These are phyloP conservation scores for Phytophthora boehmeriae DNA, from an alignment of 352 stramenopile genomes.

Conservation along the genomic window DNA sequence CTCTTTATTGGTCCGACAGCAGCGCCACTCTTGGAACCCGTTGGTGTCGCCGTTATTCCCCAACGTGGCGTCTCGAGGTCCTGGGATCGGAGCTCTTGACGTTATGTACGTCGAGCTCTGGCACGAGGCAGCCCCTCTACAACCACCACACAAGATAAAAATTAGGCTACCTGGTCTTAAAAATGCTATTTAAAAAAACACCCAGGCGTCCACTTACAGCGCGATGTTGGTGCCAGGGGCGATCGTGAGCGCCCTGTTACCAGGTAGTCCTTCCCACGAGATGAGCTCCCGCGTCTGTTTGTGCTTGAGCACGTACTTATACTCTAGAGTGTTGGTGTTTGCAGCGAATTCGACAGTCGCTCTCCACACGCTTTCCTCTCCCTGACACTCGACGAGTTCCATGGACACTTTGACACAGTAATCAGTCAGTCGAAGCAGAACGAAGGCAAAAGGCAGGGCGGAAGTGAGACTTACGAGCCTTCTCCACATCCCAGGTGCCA, in stretches of 20 bases:
- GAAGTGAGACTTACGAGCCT: slow-evolving; percentile 43
- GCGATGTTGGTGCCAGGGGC: slow-evolving; percentile 51
- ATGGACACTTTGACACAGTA: slow-evolving; percentile 51
- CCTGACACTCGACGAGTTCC: slow-evolving; percentile 30
- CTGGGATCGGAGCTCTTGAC: slow-evolving; percentile 41
- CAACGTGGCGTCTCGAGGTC: slow-evolving; percentile 43
- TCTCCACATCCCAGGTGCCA: slow-evolving; percentile 61
- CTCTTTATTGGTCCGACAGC: slow-evolving; percentile 64
- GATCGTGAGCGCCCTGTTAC: slow-evolving; percentile 67
- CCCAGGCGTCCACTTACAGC: slow-evolving; percentile 42
- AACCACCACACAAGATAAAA: background rate
- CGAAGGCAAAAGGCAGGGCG: background rate
- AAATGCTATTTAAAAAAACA: too few relatives aligned
- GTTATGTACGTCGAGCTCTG: slow-evolving; percentile 70
- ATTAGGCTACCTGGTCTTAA: background rate
- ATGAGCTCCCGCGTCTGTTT: slow-evolving; percentile 40
- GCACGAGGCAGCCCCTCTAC: slow-evolving; percentile 16
- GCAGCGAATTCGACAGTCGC: slow-evolving; percentile 35
- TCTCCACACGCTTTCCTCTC: slow-evolving; percentile 48
- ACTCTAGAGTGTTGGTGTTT: slow-evolving; percentile 52
- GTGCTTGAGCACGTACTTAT: slow-evolving; percentile 80
- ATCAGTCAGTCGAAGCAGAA: background rate
- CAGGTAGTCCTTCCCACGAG: slow-evolving; percentile 77
- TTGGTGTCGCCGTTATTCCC: slow-evolving; percentile 76
- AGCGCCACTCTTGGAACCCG: slow-evolving; percentile 72